Percentiles rank a stretch among this genome's conserved stretches.
phyloP scores from a whole-genome alignment of 2,329 filamentous ascomycete species.

The Colletotrichum destructivum region DNA sequence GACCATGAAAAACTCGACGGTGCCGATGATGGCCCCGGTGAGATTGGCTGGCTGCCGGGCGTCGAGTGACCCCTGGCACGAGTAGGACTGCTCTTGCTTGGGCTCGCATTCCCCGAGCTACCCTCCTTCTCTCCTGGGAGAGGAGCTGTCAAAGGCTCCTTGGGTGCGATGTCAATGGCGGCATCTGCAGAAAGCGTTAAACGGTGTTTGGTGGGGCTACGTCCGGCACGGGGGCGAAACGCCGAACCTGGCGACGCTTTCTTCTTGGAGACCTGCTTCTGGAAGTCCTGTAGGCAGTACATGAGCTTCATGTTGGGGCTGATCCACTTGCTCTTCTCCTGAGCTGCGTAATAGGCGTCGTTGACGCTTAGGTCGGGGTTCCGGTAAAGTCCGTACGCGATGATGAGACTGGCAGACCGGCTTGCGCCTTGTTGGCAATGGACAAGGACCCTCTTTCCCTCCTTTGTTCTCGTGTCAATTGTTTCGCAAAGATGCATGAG shows the following conservation, averaged over 20 bases:
- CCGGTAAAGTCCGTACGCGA: conserved; percentile 87
- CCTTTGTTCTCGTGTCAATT: conserved; percentile 79
- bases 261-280: conserved; percentile 72
- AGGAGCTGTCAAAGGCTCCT: conserved; percentile 71
- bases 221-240: conserved; percentile 64
- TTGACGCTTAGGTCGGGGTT: conserved; percentile 84
- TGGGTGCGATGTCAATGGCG: conserved; percentile 65
- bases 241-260: conserved; percentile 61
- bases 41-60: conserved; percentile 64
- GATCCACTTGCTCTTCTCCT: conserved; percentile 88
- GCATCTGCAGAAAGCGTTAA: conserved; percentile 71
- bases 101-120: conserved; percentile 57
- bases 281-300: conserved; percentile 89
- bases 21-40: conserved; percentile 77
- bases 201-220: conserved; percentile 73
- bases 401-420: conserved; percentile 87
- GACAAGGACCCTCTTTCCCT: conserved; percentile 84
- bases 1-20: conserved; percentile 75
- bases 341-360: conserved; percentile 86
- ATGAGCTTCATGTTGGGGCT: conserved; percentile 94
- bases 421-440: conserved; percentile 92
- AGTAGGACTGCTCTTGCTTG: conserved; percentile 58
- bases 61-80: conserved; percentile 69
- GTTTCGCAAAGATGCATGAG: conserved; percentile 81
- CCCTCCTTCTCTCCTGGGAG: conserved; percentile 68